A percentile compares a stretch with the other conserved stretches of the same genome.
Evolutionary conservation across 169 alveolate species (phyloP).

Genomic region (Plasmodium knowlesi): DNA sequence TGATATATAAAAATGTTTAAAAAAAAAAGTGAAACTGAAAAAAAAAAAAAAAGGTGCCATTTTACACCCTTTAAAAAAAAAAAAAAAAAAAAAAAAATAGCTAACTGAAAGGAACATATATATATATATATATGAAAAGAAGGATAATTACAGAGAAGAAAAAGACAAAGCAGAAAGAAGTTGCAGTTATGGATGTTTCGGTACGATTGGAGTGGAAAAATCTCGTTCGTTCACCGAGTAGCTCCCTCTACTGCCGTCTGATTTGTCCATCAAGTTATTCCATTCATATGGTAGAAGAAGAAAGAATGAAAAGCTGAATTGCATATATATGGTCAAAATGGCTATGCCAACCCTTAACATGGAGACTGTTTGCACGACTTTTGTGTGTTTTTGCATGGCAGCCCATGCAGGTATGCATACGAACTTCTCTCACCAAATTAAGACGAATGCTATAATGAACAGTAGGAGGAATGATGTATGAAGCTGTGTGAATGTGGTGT

Average conservation of each 20-base stretch:
- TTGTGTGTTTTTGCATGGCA: not conserved
- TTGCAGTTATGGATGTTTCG: not conserved
- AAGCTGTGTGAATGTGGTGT: not conserved
- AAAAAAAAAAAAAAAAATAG: not conserved
- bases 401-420: not conserved
- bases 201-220: not conserved
- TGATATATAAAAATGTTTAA: not conserved
- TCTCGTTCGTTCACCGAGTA: not conserved
- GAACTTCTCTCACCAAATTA: not conserved
- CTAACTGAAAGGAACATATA: not conserved
- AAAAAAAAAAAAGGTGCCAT: not conserved
- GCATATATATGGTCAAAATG: not conserved
- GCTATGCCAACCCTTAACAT: not conserved
- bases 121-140: constrained; percentile 1
- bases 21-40: not conserved
- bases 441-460: constrained; percentile 25
- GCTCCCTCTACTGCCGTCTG: not conserved
- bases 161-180: not conserved
- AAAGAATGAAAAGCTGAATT: not conserved
- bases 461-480: constrained; percentile 1
- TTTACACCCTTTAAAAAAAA: not conserved
- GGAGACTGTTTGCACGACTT: not conserved
- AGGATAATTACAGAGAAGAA: not conserved
- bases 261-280: not conserved
- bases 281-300: not conserved